Conservation (phyloP, 148 eudicot species). For the Polygonum maritimum region DNA sequence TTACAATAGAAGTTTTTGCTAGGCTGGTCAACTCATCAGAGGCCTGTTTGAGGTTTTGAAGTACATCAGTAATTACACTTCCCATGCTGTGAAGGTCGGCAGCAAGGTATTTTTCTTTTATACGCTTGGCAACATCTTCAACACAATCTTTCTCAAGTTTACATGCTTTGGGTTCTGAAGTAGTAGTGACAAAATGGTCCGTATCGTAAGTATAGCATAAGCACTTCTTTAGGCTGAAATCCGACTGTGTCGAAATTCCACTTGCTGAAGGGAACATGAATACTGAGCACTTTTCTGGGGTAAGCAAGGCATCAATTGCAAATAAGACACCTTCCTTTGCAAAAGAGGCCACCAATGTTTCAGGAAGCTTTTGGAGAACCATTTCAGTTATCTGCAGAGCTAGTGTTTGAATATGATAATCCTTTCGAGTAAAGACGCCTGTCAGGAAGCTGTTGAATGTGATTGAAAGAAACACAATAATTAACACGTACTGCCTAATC, state of each 20-base stretch:
- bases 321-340: constrained; percentile 81
- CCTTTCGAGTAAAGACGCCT: constrained; percentile 71
- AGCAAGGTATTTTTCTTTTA: constrained; percentile 46
- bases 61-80: constrained; percentile 48
- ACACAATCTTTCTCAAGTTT: constrained; percentile 57
- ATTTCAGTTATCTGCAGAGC: constrained; percentile 72
- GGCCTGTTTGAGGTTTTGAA: constrained; percentile 58
- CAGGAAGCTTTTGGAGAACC: constrained; percentile 63
- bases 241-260: constrained; percentile 27
- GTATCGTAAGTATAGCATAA: constrained; percentile 58
- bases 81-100: constrained; percentile 34
- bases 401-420: constrained; percentile 57
- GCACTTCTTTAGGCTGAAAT: constrained; percentile 39
- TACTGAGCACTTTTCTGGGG: constrained; percentile 45
- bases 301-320: constrained; percentile 55
- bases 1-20: constrained; percentile 20
- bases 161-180: constrained; percentile 44
- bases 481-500: background rate
- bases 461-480: constrained; percentile 12
- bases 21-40: constrained; percentile 45
- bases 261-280: constrained; percentile 29
- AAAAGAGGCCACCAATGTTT: constrained; percentile 50
- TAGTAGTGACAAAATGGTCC: constrained; percentile 20
- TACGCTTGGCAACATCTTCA: constrained; percentile 50
- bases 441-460: constrained; percentile 69